Evolutionary conservation across 805 yeast genomes (phyloP), one percentile per base, ranked within the genome.

Genomic region (Clavispora santaluciae): DNA sequence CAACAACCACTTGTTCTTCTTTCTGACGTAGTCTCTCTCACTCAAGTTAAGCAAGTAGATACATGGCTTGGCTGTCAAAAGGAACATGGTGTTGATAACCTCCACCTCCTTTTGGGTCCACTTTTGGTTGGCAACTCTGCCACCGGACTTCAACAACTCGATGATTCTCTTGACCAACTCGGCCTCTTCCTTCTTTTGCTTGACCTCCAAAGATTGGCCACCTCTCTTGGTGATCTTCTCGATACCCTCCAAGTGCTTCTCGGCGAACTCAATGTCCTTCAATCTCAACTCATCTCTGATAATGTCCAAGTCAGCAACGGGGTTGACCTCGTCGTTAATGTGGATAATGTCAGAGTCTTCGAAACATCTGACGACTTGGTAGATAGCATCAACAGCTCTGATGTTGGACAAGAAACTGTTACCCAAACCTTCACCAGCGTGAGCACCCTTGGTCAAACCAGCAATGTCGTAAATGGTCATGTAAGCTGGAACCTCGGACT

Each of bases 331-430:
- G 57, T 90, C 96, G 70, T 89, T 96, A 57, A 93, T 86, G 70
- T 93, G 99, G 55, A 90, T 89, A 57, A 93, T 93, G 62, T 93
- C 99, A 28, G 96, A 95, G 66, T 93, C 99, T 61, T 89, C 96
- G 59, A 93, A 51, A 33, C 54, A 49, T 42, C 89, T 64, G 8
- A 82, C 86, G 35, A 82, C 76, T 52, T 82, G 88, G 57, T 77
- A 79, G 33, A 82, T 68, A 16, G 86, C 87, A 57, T 82, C 89
- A 21, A 82, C 88, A 11, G 81, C 78, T 35, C 88, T 62, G 42
- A 82, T 83, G 53, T 82, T 81, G 39, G 79, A 73, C 51, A 82
- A 67, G 63, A 82, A 82, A 35, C 83, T 79, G 63, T 82, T 82
- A n/a, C 89, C 89, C 40, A 82, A 66, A 4, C 89, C 89, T 44